Percentiles rank a stretch among this genome's conserved stretches.
These are phyloP conservation scores for Leptographium lundbergii DNA, from an alignment of 2,329 filamentous ascomycete species.

Conservation along the genomic window DNA sequence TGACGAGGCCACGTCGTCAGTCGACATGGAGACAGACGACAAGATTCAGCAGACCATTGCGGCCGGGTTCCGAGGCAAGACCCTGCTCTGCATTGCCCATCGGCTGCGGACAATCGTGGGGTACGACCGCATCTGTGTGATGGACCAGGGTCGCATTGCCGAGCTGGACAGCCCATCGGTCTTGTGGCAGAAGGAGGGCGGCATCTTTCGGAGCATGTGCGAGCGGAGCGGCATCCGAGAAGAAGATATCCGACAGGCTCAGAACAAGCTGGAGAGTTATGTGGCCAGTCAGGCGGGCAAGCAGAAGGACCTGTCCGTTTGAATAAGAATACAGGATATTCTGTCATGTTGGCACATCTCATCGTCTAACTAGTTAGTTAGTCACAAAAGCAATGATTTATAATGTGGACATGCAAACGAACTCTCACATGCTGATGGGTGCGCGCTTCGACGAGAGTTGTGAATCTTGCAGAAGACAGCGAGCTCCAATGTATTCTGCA, in stretches of 20 bases:
- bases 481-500: background rate
- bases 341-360: too few species aligned
- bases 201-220: constrained; percentile 83
- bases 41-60: constrained; percentile 90
- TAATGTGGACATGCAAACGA: too few species aligned
- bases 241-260: constrained; percentile 38
- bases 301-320: background rate
- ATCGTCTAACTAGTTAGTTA: too few species aligned
- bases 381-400: too few species aligned
- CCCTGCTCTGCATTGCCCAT: constrained; percentile 85
- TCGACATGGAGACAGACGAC: constrained; percentile 93
- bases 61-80: constrained; percentile 72
- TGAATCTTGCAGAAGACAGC: background rate
- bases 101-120: constrained; percentile 82
- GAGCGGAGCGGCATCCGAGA: constrained; percentile 65
- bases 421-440: too few species aligned
- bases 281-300: constrained; percentile 6
- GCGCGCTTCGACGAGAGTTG: background rate
- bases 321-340: background rate
- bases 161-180: constrained; percentile 68
- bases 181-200: constrained; percentile 56
- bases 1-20: constrained; percentile 86
- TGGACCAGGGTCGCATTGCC: constrained; percentile 80
- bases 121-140: constrained; percentile 93
- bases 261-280: constrained; percentile 11